Evolutionary conservation across 257 asterid species (phyloP), one percentile per base, ranked within the genome.

Genomic region (Oldenlandia corymbosa): DNA sequence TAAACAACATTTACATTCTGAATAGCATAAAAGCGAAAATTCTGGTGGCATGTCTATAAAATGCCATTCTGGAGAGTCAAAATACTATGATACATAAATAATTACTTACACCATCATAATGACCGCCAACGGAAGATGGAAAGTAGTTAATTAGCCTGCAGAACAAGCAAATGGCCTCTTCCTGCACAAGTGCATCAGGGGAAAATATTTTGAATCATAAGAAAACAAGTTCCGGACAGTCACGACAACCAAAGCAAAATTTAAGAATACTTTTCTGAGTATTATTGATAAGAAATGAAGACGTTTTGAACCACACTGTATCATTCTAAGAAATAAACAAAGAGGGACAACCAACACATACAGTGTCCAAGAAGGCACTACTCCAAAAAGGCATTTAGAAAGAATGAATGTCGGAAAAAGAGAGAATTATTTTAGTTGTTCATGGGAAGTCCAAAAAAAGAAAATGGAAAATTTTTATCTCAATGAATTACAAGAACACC

Each of bases 101-200:
- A 54, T 51, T 62, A 77, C 95, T 84, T 83, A 93, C 99, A 69
- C 58, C 67, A 63, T 90, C 95, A 74, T 89, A 83, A 79, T 87
- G 85, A 18, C 85, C 88, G 53, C 78, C 74, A 64, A 89, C 78
- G 67, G 97, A 79, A 42, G 70, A 58, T 23, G 99, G 96, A 71
- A 84, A 90, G 58, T 63, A 57, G 60, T 69, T 73, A 61, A 80
- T 79, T 80, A 93, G 46, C 64, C 84, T 79, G 85, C 87, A 72
- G 42, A 93, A 43, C 60, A 90, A 83, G 48, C 73, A 75, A 37
- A 84, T 18, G 57, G 87, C 88, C 80, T 75, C 91, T 72, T 84
- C 96, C 99, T 93, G 90, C 81, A 78, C 16, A 42, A 50, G 62
- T 72, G 55, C 69, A 73, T 46, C 70, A 76, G 46, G 27, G 26